Percentiles rank a stretch among this genome's conserved stretches.
phyloP scores from a whole-genome alignment of 768 basidiomycete genomes.

The Pulveroboletus sp. region DNA sequence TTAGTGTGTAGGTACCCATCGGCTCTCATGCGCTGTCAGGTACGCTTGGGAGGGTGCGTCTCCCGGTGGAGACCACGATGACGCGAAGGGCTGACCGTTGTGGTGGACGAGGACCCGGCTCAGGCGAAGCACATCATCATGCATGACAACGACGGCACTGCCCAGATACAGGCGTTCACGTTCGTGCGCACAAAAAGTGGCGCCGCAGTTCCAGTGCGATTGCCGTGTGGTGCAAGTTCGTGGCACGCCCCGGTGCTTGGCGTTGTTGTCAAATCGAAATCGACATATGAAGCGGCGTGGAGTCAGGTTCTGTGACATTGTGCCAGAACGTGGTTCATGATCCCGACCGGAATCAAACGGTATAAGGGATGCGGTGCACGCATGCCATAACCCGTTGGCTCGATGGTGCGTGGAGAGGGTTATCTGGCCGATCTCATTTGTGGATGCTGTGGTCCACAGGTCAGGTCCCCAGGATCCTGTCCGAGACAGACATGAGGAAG shows the following conservation, averaged over 20 bases:
- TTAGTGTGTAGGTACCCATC: constrained; percentile 14
- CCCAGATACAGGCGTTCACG: neutral
- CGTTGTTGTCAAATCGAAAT: constrained; percentile 5
- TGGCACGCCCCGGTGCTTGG: neutral
- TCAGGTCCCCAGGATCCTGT: neutral
- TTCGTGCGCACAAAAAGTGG: neutral
- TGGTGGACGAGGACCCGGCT: neutral
- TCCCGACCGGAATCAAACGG: constrained; percentile 2
- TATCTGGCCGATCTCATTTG: constrained; percentile 1
- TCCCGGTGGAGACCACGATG: constrained; percentile 2
- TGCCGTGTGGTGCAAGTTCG: constrained; percentile 5
- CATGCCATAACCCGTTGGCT: neutral
- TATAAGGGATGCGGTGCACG: constrained; percentile 9
- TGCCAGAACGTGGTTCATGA: neutral
- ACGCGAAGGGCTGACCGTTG: neutral
- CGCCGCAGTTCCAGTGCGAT: neutral
- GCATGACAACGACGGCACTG: neutral
- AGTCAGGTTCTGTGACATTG: neutral
- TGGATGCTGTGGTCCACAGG: neutral
- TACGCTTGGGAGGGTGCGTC: neutral
- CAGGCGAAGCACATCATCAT: neutral
- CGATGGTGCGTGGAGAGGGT: neutral
- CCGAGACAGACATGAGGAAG: constrained; percentile 11
- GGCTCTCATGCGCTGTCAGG: constrained; percentile 7
- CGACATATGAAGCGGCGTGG: neutral